These are phyloP conservation scores for Apophysomyces sp. DNA, from an alignment of 371 early-diverging fungal genomes.

Conservation along the genomic window DNA sequence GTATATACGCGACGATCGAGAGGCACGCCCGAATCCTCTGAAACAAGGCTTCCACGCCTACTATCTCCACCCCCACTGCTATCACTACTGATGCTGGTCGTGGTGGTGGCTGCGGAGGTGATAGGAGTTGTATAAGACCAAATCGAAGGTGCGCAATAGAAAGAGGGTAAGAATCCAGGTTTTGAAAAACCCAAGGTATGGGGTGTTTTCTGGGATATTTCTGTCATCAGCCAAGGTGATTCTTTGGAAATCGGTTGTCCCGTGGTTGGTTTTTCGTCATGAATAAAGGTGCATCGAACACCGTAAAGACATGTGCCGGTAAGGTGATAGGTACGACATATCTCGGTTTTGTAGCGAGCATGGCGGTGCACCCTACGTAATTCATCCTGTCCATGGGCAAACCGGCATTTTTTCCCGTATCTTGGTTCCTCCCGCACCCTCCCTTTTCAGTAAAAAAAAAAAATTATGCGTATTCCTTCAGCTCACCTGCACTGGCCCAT, in stretches of 20 bases:
- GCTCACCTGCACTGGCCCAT: constrained; percentile 81
- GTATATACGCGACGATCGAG: neutral
- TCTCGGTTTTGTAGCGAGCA: constrained; percentile 92
- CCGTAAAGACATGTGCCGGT: constrained; percentile 94
- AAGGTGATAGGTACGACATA: constrained; percentile 87
- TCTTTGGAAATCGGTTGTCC: neutral
- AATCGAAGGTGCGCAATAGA: neutral
- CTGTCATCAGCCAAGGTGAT: neutral
- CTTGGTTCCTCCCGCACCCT: constrained; percentile 19
- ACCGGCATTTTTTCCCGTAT: constrained; percentile 94
- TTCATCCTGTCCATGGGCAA: constrained; percentile 88
- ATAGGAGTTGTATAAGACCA: neutral
- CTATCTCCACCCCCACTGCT: neutral
- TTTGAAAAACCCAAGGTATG: neutral
- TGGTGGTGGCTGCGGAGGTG: neutral
- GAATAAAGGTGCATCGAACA: constrained; percentile 95
- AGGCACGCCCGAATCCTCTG: neutral
- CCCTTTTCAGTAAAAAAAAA: neutral
- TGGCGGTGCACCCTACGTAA: constrained; percentile 84
- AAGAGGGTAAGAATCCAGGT: neutral
- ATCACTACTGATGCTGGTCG: neutral
- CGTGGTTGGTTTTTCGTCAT: constrained; percentile 43
- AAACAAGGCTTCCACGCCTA: neutral
- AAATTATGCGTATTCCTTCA: neutral
- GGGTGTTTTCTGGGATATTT: neutral